A percentile compares a stretch with the other conserved stretches of the same genome.
phyloP scores from a whole-genome alignment of 306 rosid genomes.

The Oxytropis ochrocephala region DNA sequence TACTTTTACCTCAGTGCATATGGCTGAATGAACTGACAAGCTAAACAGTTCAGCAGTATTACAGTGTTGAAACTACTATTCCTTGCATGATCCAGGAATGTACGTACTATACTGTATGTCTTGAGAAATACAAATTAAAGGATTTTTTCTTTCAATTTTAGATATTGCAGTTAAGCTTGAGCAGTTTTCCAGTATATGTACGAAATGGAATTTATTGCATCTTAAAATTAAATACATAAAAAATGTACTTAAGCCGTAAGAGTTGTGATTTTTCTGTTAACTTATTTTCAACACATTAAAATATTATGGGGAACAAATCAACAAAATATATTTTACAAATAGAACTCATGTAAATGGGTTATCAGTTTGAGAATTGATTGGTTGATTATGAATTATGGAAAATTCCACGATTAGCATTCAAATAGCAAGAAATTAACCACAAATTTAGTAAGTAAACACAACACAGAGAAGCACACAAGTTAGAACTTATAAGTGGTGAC shows the following conservation, averaged over 20 bases:
- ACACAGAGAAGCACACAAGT: conserved; percentile 16
- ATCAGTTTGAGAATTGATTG: not conserved
- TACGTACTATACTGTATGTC: not conserved
- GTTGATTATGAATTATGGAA: not conserved
- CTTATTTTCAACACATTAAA: not conserved
- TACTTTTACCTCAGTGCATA: not conserved
- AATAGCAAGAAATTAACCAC: conserved; percentile 1
- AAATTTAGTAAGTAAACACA: not conserved
- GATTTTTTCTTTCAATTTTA: not conserved
- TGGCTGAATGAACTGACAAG: not conserved
- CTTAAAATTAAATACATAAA: not conserved
- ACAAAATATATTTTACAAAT: not conserved
- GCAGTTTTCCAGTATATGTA: not conserved
- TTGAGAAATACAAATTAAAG: not conserved
- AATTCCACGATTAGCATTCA: conserved; percentile 2
- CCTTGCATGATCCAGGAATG: not conserved
- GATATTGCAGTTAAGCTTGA: not conserved
- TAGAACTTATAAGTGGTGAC: not conserved
- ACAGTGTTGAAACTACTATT: conserved; percentile 2
- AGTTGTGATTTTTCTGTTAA: not conserved
- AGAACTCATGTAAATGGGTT: not conserved
- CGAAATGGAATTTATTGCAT: not conserved
- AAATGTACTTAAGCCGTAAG: not conserved
- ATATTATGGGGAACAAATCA: not conserved
- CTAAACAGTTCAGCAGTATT: not conserved